A percentile compares a stretch with the other conserved stretches of the same genome.
Evolutionary conservation across 352 stramenopile species (phyloP).

Genomic region (Globisporangium echinulatum): DNA sequence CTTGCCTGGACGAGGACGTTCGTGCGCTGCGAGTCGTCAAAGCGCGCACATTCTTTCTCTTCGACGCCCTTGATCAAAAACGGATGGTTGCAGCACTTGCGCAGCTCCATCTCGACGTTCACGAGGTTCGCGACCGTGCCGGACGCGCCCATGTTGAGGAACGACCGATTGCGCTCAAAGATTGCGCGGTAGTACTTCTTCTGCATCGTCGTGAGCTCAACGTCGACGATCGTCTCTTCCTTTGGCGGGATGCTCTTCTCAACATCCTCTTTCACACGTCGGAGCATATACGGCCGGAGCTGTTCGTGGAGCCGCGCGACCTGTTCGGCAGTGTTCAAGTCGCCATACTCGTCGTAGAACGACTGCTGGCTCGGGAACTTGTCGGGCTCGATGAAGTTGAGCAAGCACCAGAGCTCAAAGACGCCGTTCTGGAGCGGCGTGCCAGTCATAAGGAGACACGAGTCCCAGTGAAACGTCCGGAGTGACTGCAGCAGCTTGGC

Average conservation of each 20-base stretch:
- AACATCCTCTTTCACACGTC: slow-evolving; percentile 99
- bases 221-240: slow-evolving; percentile 99
- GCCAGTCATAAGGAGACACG: slow-evolving; percentile 95
- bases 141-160: slow-evolving; percentile 82
- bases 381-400: slow-evolving; percentile 98
- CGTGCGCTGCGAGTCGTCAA: slow-evolving; percentile 63
- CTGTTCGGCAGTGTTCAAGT: slow-evolving; percentile 94
- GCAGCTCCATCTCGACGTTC: slow-evolving; percentile 99
- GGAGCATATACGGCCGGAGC: slow-evolving; percentile 98
- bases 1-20: slow-evolving; percentile 82
- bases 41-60: slow-evolving; percentile 91
- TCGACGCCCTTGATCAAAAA: slow-evolving; percentile 98
- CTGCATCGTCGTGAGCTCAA: slow-evolving; percentile 99
- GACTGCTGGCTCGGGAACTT: slow-evolving; percentile 93
- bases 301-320: slow-evolving; percentile 95
- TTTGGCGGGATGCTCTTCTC: slow-evolving; percentile 99
- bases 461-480: slow-evolving; percentile 77
- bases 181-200: slow-evolving; percentile 97
- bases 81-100: slow-evolving; percentile 99
- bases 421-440: slow-evolving; percentile 99
- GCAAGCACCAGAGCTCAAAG: slow-evolving; percentile 98
- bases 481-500: slow-evolving; percentile 91
- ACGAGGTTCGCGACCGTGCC: slow-evolving; percentile 95
- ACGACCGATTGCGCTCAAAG: slow-evolving; percentile 97
- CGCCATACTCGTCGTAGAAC: slow-evolving; percentile 96